Percentiles rank a stretch among this genome's conserved stretches.
These are phyloP conservation scores for Lichtheimia hyalospora DNA, from an alignment of 371 early-diverging fungal genomes.

Conservation along the genomic window DNA sequence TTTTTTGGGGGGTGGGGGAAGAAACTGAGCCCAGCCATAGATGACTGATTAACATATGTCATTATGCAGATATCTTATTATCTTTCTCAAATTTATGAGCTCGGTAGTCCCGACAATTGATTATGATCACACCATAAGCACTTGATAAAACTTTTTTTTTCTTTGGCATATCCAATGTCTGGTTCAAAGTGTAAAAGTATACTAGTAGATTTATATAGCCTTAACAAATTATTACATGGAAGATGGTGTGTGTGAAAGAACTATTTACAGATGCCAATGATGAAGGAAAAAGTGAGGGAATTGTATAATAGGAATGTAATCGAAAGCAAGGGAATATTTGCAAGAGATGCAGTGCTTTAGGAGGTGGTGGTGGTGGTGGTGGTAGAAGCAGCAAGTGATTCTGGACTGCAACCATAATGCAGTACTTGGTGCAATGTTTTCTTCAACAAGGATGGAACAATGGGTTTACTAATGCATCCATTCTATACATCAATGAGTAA, in stretches of 20 bases:
- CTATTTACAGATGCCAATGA: background rate
- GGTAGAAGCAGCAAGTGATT: slow-evolving; percentile 12
- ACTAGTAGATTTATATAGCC: too few relatives aligned
- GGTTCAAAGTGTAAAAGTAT: too few relatives aligned
- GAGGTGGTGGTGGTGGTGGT: background rate
- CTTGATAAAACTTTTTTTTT: slow-evolving; percentile 18
- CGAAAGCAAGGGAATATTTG: background rate
- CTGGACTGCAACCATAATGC: slow-evolving; percentile 19
- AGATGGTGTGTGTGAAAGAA: background rate
- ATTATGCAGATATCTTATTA: slow-evolving; percentile 72
- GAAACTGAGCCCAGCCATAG: background rate
- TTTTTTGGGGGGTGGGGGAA: background rate
- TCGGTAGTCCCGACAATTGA: slow-evolving; percentile 97
- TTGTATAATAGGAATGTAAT: background rate
- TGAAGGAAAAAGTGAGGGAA: background rate
- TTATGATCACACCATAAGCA: slow-evolving; percentile 89
- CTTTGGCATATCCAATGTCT: too few relatives aligned
- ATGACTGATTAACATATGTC: background rate
- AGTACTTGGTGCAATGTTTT: slow-evolving; percentile 31
- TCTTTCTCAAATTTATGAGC: slow-evolving; percentile 96
- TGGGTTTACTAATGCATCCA: slow-evolving; percentile 51
- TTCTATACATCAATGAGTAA: slow-evolving; percentile 25
- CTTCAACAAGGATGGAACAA: slow-evolving; percentile 32
- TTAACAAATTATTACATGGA: slow-evolving; percentile 9
- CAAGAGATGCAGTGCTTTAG: background rate